These are phyloP conservation scores for Podaxis sp. DNA, from an alignment of 768 basidiomycete genomes.

Conservation along the genomic window DNA sequence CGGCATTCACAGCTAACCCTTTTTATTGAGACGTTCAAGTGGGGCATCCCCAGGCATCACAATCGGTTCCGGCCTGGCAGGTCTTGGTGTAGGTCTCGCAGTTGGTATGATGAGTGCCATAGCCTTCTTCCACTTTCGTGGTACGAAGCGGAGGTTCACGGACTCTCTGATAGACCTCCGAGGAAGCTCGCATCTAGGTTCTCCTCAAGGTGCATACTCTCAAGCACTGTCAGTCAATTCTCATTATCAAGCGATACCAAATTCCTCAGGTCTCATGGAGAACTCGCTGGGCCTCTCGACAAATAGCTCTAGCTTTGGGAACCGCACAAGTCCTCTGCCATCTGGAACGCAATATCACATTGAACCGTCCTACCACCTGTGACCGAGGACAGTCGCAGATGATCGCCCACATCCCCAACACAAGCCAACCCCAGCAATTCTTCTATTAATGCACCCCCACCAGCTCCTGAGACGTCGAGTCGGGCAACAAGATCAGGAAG, in stretches of 20 bases:
- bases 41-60: conserved; percentile 21
- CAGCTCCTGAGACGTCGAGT: conserved; percentile 8
- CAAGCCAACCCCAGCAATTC: conserved; percentile 12
- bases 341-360: conserved; percentile 29
- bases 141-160: conserved; percentile 17
- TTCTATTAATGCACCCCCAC: conserved; percentile 7
- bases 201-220: conserved; percentile 19
- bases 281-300: conserved; percentile 16
- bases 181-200: conserved; percentile 17
- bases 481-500: conserved; percentile 6
- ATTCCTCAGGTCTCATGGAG: conserved; percentile 14
- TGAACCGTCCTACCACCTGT: conserved; percentile 33
- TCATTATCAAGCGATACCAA: conserved; percentile 26
- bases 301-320: background rate
- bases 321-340: background rate
- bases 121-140: conserved; percentile 25
- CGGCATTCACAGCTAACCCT: background rate
- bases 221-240: conserved; percentile 13
- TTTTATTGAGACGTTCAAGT: background rate
- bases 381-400: conserved; percentile 25
- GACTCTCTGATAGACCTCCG: conserved; percentile 24
- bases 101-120: conserved; percentile 28
- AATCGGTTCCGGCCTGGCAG: conserved; percentile 35
- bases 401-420: conserved; percentile 1
- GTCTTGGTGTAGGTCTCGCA: conserved; percentile 31